Conservation (phyloP, 345 rosid species). For the Adansonia digitata region DNA sequence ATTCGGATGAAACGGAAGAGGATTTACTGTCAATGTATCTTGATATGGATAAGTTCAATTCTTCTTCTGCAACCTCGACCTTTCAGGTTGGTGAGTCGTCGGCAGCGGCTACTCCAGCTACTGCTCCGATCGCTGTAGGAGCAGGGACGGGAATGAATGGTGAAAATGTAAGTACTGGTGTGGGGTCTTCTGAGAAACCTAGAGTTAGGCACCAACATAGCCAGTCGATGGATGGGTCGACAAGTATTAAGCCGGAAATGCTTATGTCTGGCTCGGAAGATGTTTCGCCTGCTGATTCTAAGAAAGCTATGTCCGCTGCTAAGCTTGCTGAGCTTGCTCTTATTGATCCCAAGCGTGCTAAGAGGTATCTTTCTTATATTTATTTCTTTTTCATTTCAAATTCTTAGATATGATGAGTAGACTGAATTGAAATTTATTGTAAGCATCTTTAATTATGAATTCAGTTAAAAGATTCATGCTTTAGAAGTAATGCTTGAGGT, state of each 20-base stretch:
- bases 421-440: background rate
- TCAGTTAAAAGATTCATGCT: background rate
- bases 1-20: slow-evolving; percentile 83
- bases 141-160: slow-evolving; percentile 1
- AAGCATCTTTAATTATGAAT: background rate
- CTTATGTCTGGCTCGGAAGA: slow-evolving; percentile 70
- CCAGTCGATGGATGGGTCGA: slow-evolving; percentile 91
- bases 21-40: slow-evolving; percentile 78
- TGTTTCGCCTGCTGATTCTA: slow-evolving; percentile 44
- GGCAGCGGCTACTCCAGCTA: slow-evolving; percentile 12
- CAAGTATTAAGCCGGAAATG: slow-evolving; percentile 73
- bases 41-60: slow-evolving; percentile 86
- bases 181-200: slow-evolving; percentile 58
- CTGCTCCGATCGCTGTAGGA: slow-evolving; percentile 12
- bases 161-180: slow-evolving; percentile 29
- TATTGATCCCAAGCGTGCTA: slow-evolving; percentile 92
- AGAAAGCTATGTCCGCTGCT: slow-evolving; percentile 86
- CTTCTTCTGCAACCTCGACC: slow-evolving; percentile 61
- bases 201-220: slow-evolving; percentile 91
- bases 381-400: background rate
- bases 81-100: slow-evolving; percentile 65
- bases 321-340: slow-evolving; percentile 99
- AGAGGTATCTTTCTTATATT: slow-evolving; percentile 53
- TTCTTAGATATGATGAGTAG: background rate
- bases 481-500: background rate